Base-by-base conservation (phyloP, 495 filamentous ascomycete species). In the Parathielavia appendiculata region DNA sequence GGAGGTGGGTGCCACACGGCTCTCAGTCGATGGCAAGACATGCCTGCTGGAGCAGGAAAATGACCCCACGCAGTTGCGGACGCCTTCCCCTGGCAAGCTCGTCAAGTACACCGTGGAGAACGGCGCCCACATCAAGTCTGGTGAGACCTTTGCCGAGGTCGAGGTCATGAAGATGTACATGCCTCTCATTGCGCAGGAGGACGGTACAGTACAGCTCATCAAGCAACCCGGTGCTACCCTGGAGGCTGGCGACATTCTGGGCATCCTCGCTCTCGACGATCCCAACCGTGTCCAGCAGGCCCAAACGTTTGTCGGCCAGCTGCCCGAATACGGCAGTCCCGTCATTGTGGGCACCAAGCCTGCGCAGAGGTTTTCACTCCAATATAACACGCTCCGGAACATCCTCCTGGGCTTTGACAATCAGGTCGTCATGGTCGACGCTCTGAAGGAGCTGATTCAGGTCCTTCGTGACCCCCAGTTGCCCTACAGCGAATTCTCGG, bases 111-210 rank as follows among this genome's bases (percentile, higher is more conserved):
- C 88, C 12, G 90, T 99, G 1, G 95, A 97, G 71, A 97, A 95
- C 65, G 95, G 95, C 51, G 88, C 95, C 65, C 93, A 97, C 70
- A 85, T 99, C 66, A 87, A 83, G 69, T 91, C 92, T 61, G 92
- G 92, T 53, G 91, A 99, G 72, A 79, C 92, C 9, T 99, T 89
- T 68, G 93, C 93, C 53, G 93, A 99, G 69, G 93, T 99, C 53
- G 93, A 99, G 72, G 95, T 99, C 72, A 99, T 99, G 93, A 99
- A 99, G 81, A 99, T 99, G 93, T 97, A 96, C 79, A 99, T 99
- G 93, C 93, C 93, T 65, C 81, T 99, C 53, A 80, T 99, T 55
- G 87, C 93, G n/a, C 87, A 92, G 72, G 93, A 99, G 72, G 95
- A 96, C 63, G 93, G 93, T 75, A 86, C 92, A 54, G 95, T 99